phyloP scores from a whole-genome alignment of 2,329 filamentous ascomycete genomes.

The Geosmithia flava region DNA sequence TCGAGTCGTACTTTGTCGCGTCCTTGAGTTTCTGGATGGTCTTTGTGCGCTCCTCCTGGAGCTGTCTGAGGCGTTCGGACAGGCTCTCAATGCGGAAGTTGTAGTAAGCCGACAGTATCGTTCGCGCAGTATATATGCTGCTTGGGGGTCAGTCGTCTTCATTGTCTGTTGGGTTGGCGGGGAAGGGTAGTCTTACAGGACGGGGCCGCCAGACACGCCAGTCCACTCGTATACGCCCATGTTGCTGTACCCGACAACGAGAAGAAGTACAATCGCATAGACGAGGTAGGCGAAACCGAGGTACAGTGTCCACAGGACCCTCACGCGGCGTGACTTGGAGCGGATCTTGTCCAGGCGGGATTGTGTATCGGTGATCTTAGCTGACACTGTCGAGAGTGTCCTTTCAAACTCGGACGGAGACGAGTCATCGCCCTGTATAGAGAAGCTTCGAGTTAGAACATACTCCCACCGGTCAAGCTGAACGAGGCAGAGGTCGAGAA shows the following conservation, averaged over 20 bases:
- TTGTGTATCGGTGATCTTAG: conserved; percentile 68
- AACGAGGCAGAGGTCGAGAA: neutral
- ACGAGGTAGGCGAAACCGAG: conserved; percentile 83
- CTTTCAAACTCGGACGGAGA: conserved; percentile 92
- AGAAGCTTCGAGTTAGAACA: neutral
- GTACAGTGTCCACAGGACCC: conserved; percentile 83
- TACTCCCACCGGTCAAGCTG: neutral
- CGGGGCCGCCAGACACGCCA: conserved; percentile 64
- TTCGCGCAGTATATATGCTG: conserved; percentile 58
- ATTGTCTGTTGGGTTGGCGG: neutral
- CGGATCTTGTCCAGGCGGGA: conserved; percentile 62
- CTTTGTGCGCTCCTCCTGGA: conserved; percentile 66
- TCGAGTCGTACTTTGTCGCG: conserved; percentile 93
- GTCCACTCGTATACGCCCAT: conserved; percentile 70
- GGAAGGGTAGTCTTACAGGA: conserved; percentile 43
- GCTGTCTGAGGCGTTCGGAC: conserved; percentile 55
- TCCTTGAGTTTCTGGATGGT: conserved; percentile 93
- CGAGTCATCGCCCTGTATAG: conserved; percentile 54
- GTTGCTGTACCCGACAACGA: conserved; percentile 75
- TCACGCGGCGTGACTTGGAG: conserved; percentile 62
- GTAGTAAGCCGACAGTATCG: conserved; percentile 55
- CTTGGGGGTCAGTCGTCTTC: neutral
- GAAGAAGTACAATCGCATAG: conserved; percentile 65
- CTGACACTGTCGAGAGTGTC: conserved; percentile 67
- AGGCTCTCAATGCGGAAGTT: conserved; percentile 67